Conservation (phyloP, 2,329 filamentous ascomycete genomes). For the Karstenula rhodostoma region DNA sequence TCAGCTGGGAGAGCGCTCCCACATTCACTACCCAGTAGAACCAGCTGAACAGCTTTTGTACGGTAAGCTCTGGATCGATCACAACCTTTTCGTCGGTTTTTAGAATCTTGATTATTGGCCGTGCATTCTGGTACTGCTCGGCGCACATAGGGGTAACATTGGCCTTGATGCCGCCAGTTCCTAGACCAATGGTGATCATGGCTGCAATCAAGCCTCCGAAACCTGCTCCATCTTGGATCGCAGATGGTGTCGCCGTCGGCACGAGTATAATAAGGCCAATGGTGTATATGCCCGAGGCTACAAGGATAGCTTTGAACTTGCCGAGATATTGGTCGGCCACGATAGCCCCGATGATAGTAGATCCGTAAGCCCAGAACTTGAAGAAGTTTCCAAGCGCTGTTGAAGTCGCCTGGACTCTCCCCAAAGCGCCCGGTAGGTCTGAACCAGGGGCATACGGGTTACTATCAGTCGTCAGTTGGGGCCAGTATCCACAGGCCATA, state of each 20-base stretch:
- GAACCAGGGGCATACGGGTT: conserved; percentile 17
- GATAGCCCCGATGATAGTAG: conserved; percentile 60
- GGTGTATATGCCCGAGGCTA: conserved; percentile 70
- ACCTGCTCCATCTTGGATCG: conserved; percentile 67
- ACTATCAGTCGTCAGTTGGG: conserved; percentile 3
- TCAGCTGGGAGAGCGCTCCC: conserved; percentile 62
- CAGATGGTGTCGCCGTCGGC: conserved; percentile 68
- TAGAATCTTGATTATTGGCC: conserved; percentile 62
- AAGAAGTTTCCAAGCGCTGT: conserved; percentile 49
- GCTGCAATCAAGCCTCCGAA: conserved; percentile 69
- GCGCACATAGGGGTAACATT: conserved; percentile 75
- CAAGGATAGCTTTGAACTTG: conserved; percentile 75
- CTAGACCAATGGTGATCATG: conserved; percentile 73
- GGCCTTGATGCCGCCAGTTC: conserved; percentile 83
- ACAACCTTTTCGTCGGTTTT: conserved; percentile 72
- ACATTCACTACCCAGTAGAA: conserved; percentile 38
- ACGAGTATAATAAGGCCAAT: conserved; percentile 73
- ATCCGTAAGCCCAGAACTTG: conserved; percentile 52
- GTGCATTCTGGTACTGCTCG: conserved; percentile 71
- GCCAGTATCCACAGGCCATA: not conserved
- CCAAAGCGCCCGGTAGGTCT: conserved; percentile 46
- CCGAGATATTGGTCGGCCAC: conserved; percentile 74
- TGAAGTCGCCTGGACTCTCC: conserved; percentile 47
- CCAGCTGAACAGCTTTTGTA: conserved; percentile 66
- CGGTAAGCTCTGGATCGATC: conserved; percentile 72